phyloP scores from a whole-genome alignment of 495 filamentous ascomycete species.

The Immersiella caudata region DNA sequence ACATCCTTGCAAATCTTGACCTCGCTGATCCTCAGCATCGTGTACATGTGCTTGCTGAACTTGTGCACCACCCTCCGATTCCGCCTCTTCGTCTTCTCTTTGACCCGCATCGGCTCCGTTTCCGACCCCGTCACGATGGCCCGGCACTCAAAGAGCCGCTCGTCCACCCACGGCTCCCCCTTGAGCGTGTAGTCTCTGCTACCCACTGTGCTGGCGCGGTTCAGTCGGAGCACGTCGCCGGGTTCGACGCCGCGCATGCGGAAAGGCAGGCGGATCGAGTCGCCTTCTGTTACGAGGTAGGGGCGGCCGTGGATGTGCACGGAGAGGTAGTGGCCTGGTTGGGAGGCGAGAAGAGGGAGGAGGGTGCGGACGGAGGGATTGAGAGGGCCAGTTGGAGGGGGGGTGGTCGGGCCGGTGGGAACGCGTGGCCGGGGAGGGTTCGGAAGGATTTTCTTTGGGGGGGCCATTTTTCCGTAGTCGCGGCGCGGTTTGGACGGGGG shows the following conservation, averaged over 20 bases:
- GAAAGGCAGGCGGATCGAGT: slow-evolving; percentile 91
- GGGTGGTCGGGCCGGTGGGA: slow-evolving; percentile 53
- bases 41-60: slow-evolving; percentile 84
- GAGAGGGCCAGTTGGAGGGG: slow-evolving; percentile 53
- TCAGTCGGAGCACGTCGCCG: slow-evolving; percentile 83
- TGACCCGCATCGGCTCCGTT: slow-evolving; percentile 79
- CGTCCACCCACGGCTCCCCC: slow-evolving; percentile 75
- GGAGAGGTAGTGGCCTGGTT: slow-evolving; percentile 83
- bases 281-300: slow-evolving; percentile 88
- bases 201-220: slow-evolving; percentile 76
- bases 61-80: slow-evolving; percentile 71
- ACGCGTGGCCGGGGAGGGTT: slow-evolving; percentile 29
- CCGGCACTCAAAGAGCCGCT: slow-evolving; percentile 79
- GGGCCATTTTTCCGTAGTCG: slow-evolving; percentile 29
- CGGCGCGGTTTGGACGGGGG: slow-evolving; percentile 10
- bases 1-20: slow-evolving; percentile 56
- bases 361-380: slow-evolving; percentile 63
- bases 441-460: slow-evolving; percentile 17
- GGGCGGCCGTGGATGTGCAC: slow-evolving; percentile 83
- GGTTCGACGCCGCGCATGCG: slow-evolving; percentile 79
- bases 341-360: slow-evolving; percentile 76
- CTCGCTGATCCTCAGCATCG: slow-evolving; percentile 82
- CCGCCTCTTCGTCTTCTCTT: slow-evolving; percentile 93
- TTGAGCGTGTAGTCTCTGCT: slow-evolving; percentile 89
- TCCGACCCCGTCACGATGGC: slow-evolving; percentile 86